A percentile compares a stretch with the other conserved stretches of the same genome.
Conservation (phyloP, 1,284 basidiomycete species). For the Apiotrichum laibachii region DNA sequence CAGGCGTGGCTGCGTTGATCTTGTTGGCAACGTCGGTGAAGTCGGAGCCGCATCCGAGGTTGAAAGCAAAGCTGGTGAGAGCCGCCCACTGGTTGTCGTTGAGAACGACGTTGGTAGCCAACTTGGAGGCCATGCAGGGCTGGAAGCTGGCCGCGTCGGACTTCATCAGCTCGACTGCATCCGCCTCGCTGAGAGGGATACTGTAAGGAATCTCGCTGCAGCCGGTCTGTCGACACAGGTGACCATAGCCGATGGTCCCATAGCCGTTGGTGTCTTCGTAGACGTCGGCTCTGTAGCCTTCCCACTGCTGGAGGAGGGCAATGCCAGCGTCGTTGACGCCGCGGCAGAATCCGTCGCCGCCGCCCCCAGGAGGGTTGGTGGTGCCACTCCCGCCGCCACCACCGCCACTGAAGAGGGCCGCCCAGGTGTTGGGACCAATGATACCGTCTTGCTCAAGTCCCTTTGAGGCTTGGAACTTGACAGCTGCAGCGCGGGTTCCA, state of each 20-base stretch:
- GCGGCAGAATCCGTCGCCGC: neutral
- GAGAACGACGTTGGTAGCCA: constrained; percentile 5
- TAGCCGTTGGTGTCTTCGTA: constrained; percentile 9
- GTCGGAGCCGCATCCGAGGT: too few relatives aligned
- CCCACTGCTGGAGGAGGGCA: constrained; percentile 12
- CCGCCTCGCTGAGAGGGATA: constrained; percentile 10
- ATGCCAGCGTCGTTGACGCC: constrained; percentile 8
- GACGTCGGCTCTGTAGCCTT: constrained; percentile 6
- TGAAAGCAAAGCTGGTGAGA: too few relatives aligned
- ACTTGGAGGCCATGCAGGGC: constrained; percentile 7
- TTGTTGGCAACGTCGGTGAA: too few relatives aligned
- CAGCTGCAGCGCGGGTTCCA: neutral
- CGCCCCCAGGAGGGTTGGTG: neutral
- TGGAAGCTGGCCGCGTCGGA: too few relatives aligned
- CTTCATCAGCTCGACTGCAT: constrained; percentile 5
- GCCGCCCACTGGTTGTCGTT: too few relatives aligned
- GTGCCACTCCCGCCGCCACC: neutral
- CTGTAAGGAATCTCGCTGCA: constrained; percentile 9
- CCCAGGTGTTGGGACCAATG: constrained; percentile 8
- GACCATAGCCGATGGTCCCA: constrained; percentile 18
- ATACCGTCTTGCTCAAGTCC: constrained; percentile 6
- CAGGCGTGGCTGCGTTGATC: too few relatives aligned
- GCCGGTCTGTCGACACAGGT: constrained; percentile 7
- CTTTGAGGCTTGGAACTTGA: neutral
- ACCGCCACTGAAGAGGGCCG: constrained; percentile 3